Conservation (phyloP, 1,284 basidiomycete species). For the Irpex sp. region DNA sequence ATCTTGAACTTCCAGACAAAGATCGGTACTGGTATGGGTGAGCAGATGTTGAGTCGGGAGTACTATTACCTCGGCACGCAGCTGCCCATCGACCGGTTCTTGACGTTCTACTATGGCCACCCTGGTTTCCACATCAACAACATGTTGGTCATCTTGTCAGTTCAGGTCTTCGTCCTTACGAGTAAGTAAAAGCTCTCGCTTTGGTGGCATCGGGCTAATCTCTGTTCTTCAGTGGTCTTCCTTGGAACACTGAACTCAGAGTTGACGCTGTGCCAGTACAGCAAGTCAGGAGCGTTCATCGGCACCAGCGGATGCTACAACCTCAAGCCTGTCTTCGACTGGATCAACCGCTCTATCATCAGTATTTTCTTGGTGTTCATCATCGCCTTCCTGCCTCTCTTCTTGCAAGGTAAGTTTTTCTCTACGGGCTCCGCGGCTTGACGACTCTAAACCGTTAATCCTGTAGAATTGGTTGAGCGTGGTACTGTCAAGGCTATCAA, state of each 20-base stretch:
- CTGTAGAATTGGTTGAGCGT: constrained; percentile 84
- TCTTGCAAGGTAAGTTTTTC: constrained; percentile 78
- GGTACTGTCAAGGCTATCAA: constrained; percentile 86
- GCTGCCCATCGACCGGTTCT: constrained; percentile 95
- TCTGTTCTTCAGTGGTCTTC: constrained; percentile 68
- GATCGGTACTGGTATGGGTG: constrained; percentile 99
- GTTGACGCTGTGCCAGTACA: constrained; percentile 77
- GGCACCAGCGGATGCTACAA: constrained; percentile 90
- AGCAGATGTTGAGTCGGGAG: constrained; percentile 98
- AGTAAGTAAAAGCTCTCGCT: constrained; percentile 45
- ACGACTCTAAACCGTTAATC: neutral
- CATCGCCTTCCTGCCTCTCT: constrained; percentile 90
- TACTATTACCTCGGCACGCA: constrained; percentile 99
- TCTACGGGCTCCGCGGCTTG: neutral
- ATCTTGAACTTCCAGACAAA: constrained; percentile 99
- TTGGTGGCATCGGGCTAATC: constrained; percentile 10
- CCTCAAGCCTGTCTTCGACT: constrained; percentile 83
- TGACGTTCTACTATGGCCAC: constrained; percentile 99
- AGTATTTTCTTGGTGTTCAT: constrained; percentile 97
- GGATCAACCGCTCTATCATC: constrained; percentile 94
- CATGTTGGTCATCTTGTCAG: constrained; percentile 93
- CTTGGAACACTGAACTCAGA: constrained; percentile 86
- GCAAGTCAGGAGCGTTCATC: constrained; percentile 64
- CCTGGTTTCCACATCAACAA: constrained; percentile 99
- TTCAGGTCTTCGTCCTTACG: constrained; percentile 88